phyloP scores from a whole-genome alignment of 768 basidiomycete species.

The Pleurotus ostreatus region DNA sequence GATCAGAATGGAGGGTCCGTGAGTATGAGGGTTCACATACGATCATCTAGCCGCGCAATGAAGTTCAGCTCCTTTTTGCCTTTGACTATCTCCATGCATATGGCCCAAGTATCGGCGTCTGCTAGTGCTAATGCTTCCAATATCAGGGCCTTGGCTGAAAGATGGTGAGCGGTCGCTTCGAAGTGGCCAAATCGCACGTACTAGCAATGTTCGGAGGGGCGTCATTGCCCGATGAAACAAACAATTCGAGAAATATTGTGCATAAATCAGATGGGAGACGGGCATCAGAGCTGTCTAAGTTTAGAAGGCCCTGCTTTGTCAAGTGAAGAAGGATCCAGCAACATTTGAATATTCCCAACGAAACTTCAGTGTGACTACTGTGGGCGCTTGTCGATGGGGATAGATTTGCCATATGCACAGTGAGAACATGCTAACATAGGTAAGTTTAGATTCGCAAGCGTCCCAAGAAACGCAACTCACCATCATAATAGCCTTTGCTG shows the following conservation, averaged over 20 bases:
- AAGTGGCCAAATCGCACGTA: constrained; percentile 10
- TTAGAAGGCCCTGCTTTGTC: neutral
- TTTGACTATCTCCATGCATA: constrained; percentile 16
- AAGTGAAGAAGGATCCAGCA: neutral
- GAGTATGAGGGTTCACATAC: constrained; percentile 16
- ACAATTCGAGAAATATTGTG: constrained; percentile 25
- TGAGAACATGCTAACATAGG: constrained; percentile 6
- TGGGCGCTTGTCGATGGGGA: constrained; percentile 15
- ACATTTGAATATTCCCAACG: constrained; percentile 17
- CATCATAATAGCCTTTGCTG: constrained; percentile 21
- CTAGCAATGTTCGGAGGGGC: constrained; percentile 16
- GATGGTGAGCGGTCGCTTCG: neutral
- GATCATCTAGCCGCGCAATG: constrained; percentile 25
- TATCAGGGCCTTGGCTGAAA: constrained; percentile 27
- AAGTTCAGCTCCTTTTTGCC: constrained; percentile 21
- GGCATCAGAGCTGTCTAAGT: constrained; percentile 11
- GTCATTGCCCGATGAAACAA: constrained; percentile 17
- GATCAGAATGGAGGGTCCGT: neutral
- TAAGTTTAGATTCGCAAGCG: neutral
- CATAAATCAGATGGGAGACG: constrained; percentile 14
- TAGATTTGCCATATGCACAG: neutral
- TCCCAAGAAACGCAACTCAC: constrained; percentile 10
- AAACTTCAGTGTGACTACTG: constrained; percentile 13
- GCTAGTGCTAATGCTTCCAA: constrained; percentile 27
- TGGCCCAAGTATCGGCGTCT: constrained; percentile 11